A percentile compares a stretch with the other conserved stretches of the same genome.
phyloP scores from a whole-genome alignment of 2,329 filamentous ascomycete species.

The Cladosporium velox region DNA sequence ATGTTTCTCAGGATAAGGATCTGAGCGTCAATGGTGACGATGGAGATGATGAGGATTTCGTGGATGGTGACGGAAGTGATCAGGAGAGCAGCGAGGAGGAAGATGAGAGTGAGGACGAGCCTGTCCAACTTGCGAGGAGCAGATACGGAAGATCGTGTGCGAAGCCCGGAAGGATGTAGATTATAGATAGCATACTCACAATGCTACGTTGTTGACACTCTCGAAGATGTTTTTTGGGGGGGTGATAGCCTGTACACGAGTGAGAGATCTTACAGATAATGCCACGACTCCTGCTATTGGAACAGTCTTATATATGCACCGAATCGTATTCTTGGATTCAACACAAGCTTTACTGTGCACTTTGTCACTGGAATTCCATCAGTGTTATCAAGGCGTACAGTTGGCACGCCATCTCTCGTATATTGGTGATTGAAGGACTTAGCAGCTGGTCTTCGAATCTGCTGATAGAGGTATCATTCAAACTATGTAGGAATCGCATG shows the following conservation, averaged over 20 bases:
- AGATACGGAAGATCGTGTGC: not conserved
- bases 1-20: conserved; percentile 22
- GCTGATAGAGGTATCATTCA: not conserved
- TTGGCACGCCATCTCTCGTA: no score
- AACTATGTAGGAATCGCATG: not conserved
- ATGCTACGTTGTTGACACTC: not conserved
- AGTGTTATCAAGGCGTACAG: no score
- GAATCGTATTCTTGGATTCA: not conserved
- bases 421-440: not conserved
- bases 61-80: not conserved
- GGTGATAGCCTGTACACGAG: not conserved
- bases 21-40: conserved; percentile 22
- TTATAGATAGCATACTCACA: not conserved
- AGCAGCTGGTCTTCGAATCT: not conserved
- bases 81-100: conserved; percentile 13
- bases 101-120: conserved; percentile 2
- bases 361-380: no score
- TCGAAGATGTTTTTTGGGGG: not conserved
- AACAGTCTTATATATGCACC: not conserved
- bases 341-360: not conserved
- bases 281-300: not conserved
- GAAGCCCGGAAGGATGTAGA: not conserved
- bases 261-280: not conserved
- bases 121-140: not conserved
- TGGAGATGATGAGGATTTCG: conserved; percentile 24